These are phyloP conservation scores for Zanthoxylum bungeanum DNA, from an alignment of 345 rosid genomes.

Conservation along the genomic window DNA sequence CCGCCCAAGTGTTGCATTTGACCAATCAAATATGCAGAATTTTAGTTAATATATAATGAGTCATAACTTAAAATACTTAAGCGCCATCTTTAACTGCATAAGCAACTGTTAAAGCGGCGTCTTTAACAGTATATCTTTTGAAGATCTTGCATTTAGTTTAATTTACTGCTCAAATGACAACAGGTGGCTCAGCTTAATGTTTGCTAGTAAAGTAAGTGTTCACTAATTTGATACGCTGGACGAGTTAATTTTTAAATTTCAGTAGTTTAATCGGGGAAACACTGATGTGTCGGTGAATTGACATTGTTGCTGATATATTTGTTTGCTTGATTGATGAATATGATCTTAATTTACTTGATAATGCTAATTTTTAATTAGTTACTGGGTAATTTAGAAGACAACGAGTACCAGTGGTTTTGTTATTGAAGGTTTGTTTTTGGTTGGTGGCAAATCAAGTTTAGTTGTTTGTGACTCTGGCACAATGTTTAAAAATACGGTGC, in stretches of 20 bases:
- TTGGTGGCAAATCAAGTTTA: neutral
- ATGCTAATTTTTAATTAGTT: neutral
- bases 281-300: neutral
- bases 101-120: too few relatives aligned
- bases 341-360: neutral
- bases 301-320: neutral
- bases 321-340: neutral
- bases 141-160: neutral
- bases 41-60: too few relatives aligned
- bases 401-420: neutral
- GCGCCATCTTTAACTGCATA: too few relatives aligned
- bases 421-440: neutral
- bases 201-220: neutral
- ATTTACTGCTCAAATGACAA: neutral
- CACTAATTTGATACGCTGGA: constrained; percentile 3
- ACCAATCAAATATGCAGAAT: too few relatives aligned
- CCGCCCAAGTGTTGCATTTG: too few relatives aligned
- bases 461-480: neutral
- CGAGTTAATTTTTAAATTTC: neutral
- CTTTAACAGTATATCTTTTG: too few relatives aligned
- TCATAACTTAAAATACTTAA: too few relatives aligned
- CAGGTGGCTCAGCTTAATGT: neutral
- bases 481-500: too few relatives aligned
- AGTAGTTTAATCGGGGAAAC: neutral
- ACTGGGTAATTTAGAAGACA: neutral